Conservation (phyloP, 2,329 filamentous ascomycete species). For the Phaeosphaeria sp. region DNA sequence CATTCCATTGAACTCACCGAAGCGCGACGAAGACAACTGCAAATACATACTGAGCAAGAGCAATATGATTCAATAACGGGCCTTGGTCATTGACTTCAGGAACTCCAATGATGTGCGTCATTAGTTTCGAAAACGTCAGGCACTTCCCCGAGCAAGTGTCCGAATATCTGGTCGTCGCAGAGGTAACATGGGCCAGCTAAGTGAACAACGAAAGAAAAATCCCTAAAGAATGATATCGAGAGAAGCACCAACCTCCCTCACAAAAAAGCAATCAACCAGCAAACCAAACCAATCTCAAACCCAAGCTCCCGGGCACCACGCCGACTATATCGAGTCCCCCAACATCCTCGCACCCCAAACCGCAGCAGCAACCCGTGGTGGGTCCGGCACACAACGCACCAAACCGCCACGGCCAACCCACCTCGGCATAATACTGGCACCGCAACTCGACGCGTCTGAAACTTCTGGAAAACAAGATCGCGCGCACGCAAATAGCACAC, state of each 20-base stretch:
- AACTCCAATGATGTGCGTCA: conserved; percentile 30
- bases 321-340: not conserved
- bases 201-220: not conserved
- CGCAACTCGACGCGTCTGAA: conserved; percentile 2
- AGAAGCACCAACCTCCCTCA: too few relatives aligned
- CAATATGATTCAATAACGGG: conserved; percentile 30
- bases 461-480: not conserved
- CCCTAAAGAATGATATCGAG: not conserved
- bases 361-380: not conserved
- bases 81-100: conserved; percentile 21
- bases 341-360: too few relatives aligned
- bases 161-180: conserved; percentile 9
- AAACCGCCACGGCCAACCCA: not conserved
- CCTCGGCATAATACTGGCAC: not conserved
- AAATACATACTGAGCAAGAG: conserved; percentile 26
- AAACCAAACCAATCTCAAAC: not conserved
- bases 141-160: conserved; percentile 7
- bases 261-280: not conserved
- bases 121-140: conserved; percentile 5
- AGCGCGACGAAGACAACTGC: conserved; percentile 31
- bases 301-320: not conserved
- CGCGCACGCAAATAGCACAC: not conserved
- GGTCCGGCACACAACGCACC: not conserved
- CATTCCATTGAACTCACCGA: conserved; percentile 18
- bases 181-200: conserved; percentile 16